Conservation (phyloP, 202 grass and related monocot genomes). For the Elaeis oleifera region DNA sequence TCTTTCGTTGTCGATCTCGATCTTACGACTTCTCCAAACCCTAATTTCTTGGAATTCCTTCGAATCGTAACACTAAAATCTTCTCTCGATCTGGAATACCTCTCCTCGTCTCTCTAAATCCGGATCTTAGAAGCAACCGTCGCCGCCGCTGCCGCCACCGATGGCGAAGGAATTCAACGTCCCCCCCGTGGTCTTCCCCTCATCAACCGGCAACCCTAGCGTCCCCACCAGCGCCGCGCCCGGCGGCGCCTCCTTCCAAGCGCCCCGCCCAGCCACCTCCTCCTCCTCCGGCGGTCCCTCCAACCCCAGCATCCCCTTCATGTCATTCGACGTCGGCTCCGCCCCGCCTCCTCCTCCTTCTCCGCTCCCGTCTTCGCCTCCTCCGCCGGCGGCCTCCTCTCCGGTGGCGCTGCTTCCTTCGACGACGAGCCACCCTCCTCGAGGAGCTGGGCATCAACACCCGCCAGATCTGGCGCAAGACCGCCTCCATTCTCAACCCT, state of each 20-base stretch:
- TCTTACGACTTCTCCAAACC: no score
- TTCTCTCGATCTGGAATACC: no score
- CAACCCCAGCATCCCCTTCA: slow-evolving; percentile 74
- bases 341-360: slow-evolving; percentile 44
- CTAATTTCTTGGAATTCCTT: no score
- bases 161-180: slow-evolving; percentile 76
- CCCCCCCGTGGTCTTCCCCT: slow-evolving; percentile 57
- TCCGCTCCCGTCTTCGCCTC: slow-evolving; percentile 39
- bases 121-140: no score
- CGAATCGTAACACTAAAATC: no score
- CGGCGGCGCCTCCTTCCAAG: slow-evolving; percentile 46
- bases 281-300: slow-evolving; percentile 5
- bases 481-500: slow-evolving; percentile 75
- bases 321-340: slow-evolving; percentile 75
- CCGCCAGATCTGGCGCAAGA: slow-evolving; percentile 98
- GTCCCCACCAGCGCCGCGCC: slow-evolving; percentile 37
- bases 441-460: slow-evolving; percentile 99
- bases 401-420: slow-evolving; percentile 41
- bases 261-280: slow-evolving; percentile 50
- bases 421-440: slow-evolving; percentile 90
- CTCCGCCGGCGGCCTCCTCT: slow-evolving; percentile 24
- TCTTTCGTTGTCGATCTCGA: no score
- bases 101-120: no score
- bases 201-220: slow-evolving; percentile 22
- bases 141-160: slow-evolving; percentile 1